A percentile compares a stretch with the other conserved stretches of the same genome.
Conservation (phyloP, 495 filamentous ascomycete species). For the Aspergillus ellipticus region DNA sequence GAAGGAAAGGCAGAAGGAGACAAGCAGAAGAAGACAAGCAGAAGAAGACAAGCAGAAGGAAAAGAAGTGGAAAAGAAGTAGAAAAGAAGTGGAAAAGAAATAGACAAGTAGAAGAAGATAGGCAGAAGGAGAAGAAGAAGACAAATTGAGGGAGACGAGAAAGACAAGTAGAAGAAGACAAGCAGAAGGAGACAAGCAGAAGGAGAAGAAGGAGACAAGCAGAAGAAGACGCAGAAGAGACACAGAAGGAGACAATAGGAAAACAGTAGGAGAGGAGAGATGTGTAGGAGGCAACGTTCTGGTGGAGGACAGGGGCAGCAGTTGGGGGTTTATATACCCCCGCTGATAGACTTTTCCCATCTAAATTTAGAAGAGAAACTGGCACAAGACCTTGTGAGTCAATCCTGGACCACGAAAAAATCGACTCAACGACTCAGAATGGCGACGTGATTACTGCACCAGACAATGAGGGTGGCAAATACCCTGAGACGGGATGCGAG, state of each 20-base stretch:
- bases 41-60: conserved; percentile 2
- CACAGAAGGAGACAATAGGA: background rate
- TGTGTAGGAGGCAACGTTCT: no score
- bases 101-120: background rate
- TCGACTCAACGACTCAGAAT: no score
- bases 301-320: background rate
- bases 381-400: no score
- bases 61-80: conserved; percentile 1
- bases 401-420: no score
- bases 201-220: background rate
- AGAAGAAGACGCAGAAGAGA: background rate
- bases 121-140: background rate
- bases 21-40: background rate
- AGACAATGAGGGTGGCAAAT: no score
- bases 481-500: no score
- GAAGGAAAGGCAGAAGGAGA: background rate
- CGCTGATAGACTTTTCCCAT: background rate
- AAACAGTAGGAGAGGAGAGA: background rate
- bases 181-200: background rate
- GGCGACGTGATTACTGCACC: no score
- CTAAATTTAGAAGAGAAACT: no score
- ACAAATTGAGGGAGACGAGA: background rate
- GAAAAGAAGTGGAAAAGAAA: background rate
- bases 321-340: background rate
- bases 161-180: background rate